Evolutionary conservation across 179 eudicot species (phyloP).

Genomic region (Actinidia polygama): DNA sequence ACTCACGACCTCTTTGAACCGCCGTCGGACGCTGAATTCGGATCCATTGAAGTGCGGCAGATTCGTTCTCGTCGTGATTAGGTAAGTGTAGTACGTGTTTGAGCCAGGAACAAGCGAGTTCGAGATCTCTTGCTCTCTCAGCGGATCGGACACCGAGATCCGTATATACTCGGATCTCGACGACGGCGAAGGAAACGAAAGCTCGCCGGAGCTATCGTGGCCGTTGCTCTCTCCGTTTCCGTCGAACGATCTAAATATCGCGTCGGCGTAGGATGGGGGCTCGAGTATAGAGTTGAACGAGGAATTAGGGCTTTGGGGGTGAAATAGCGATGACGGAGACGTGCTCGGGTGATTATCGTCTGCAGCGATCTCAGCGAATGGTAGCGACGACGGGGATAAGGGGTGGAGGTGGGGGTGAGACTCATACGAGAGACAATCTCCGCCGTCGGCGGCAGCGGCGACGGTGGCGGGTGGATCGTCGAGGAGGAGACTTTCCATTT

Average conservation of each 20-base stretch:
- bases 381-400: constrained; percentile 34
- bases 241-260: constrained; percentile 82
- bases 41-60: constrained; percentile 58
- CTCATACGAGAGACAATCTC: neutral
- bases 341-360: constrained; percentile 33
- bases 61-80: constrained; percentile 79
- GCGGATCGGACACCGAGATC: constrained; percentile 79
- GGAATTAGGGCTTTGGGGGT: constrained; percentile 42
- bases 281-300: constrained; percentile 72
- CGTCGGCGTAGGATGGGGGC: constrained; percentile 96
- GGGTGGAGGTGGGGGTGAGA: constrained; percentile 20
- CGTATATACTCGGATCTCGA: constrained; percentile 45
- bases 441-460: neutral
- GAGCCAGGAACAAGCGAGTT: constrained; percentile 78
- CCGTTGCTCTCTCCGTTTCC: constrained; percentile 42
- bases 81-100: constrained; percentile 60
- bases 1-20: constrained; percentile 83
- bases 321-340: constrained; percentile 24
- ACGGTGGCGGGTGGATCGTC: constrained; percentile 31
- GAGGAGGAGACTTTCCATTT: constrained; percentile 62
- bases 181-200: constrained; percentile 23
- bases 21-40: constrained; percentile 78
- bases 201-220: constrained; percentile 35
- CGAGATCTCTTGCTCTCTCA: constrained; percentile 65
- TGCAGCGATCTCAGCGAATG: constrained; percentile 44